A percentile compares a stretch with the other conserved stretches of the same genome.
phyloP scores from a whole-genome alignment of 257 asterid species.

The Oldenlandia corymbosa region DNA sequence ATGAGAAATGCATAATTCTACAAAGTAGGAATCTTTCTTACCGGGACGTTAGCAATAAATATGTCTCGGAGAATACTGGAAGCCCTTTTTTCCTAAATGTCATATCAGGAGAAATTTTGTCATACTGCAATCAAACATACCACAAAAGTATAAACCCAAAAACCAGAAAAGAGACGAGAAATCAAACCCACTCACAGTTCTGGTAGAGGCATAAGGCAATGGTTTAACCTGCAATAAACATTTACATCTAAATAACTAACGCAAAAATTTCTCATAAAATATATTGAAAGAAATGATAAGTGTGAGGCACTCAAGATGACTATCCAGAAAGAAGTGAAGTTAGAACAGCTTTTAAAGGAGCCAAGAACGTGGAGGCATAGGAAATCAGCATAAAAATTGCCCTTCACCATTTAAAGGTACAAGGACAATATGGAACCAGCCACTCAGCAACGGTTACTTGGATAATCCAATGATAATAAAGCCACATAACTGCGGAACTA shows the following conservation, averaged over 20 bases:
- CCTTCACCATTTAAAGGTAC: too few species aligned
- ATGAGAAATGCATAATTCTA: slow-evolving; percentile 8
- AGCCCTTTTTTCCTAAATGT: slow-evolving; percentile 64
- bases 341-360: too few species aligned
- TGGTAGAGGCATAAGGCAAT: slow-evolving; percentile 18
- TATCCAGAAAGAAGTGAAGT: too few species aligned
- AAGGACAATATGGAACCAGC: too few species aligned
- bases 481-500: too few species aligned
- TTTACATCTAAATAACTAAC: slow-evolving; percentile 17
- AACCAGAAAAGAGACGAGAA: background rate
- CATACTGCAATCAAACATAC: background rate
- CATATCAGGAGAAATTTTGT: slow-evolving; percentile 13
- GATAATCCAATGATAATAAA: too few species aligned
- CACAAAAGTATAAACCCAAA: background rate
- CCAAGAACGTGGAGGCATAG: too few species aligned
- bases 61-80: slow-evolving; percentile 48
- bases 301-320: too few species aligned
- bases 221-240: slow-evolving; percentile 48
- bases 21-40: slow-evolving; percentile 31
- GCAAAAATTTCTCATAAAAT: background rate
- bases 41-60: slow-evolving; percentile 83
- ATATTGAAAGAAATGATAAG: background rate
- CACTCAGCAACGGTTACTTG: too few species aligned
- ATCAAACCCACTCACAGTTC: slow-evolving; percentile 36
- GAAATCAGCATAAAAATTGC: too few species aligned